Percentiles rank a stretch among this genome's conserved stretches.
These are phyloP conservation scores for Ustilago curta DNA, from an alignment of 1,284 basidiomycete genomes.

Conservation along the genomic window DNA sequence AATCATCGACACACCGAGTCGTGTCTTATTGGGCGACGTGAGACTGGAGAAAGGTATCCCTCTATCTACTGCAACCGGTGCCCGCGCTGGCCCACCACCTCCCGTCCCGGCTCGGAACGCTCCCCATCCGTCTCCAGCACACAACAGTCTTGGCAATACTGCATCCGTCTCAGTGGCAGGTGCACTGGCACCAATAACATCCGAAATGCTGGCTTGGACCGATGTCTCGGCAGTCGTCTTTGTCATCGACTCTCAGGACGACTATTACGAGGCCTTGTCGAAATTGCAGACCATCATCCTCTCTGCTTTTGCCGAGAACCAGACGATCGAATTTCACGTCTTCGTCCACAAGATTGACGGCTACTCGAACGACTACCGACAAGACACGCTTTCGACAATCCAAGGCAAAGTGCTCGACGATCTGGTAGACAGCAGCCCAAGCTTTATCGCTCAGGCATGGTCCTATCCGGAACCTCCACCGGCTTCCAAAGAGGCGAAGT, in stretches of 20 bases:
- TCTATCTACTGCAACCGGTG: constrained; percentile 15
- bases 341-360: constrained; percentile 98
- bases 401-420: constrained; percentile 64
- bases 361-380: constrained; percentile 89
- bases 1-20: constrained; percentile 92
- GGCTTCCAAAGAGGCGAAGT: constrained; percentile 17
- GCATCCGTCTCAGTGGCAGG: constrained; percentile 7
- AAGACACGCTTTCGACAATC: constrained; percentile 70
- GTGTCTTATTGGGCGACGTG: constrained; percentile 72
- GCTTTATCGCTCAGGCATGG: constrained; percentile 51
- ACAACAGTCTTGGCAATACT: background rate
- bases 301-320: constrained; percentile 77
- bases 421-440: constrained; percentile 57
- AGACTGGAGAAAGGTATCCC: constrained; percentile 46
- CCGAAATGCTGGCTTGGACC: constrained; percentile 51
- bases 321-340: constrained; percentile 84
- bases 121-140: constrained; percentile 7
- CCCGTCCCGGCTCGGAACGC: constrained; percentile 36
- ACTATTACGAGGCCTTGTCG: constrained; percentile 77
- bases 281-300: constrained; percentile 73
- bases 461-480: constrained; percentile 44
- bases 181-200: constrained; percentile 1
- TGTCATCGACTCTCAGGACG: constrained; percentile 91
- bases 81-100: constrained; percentile 33
- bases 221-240: constrained; percentile 77